Conservation (phyloP, 495 filamentous ascomycete species). For the Glarea lozoyensis region DNA sequence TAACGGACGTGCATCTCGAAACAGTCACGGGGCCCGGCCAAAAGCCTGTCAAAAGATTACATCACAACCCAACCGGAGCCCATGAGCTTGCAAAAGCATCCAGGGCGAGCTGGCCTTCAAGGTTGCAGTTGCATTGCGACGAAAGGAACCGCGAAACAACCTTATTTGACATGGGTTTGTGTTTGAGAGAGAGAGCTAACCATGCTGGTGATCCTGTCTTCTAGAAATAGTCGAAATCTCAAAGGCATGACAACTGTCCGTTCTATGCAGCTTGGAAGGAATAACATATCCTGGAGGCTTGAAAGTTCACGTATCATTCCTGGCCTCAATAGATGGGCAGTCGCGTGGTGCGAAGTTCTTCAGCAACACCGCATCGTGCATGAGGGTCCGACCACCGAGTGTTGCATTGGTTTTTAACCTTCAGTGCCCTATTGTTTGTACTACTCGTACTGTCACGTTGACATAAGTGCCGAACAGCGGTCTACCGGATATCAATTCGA, state of each 20-base stretch:
- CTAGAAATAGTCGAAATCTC: background rate
- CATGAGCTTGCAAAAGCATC: background rate
- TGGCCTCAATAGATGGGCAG: background rate
- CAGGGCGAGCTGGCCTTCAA: too few species aligned
- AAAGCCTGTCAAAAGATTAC: background rate
- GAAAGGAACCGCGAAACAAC: background rate
- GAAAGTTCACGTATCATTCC: too few species aligned
- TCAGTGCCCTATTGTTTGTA: too few species aligned
- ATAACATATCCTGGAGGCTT: too few species aligned
- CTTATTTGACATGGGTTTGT: background rate
- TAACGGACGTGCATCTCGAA: slow-evolving; percentile 7
- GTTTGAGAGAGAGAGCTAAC: background rate
- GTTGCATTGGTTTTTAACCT: background rate
- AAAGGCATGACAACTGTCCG: background rate
- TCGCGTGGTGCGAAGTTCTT: background rate
- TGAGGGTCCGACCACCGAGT: background rate
- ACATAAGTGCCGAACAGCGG: slow-evolving; percentile 5
- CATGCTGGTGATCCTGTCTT: background rate
- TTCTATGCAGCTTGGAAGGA: background rate
- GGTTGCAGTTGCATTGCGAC: background rate
- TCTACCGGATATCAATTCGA: background rate
- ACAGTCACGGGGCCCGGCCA: slow-evolving; percentile 3
- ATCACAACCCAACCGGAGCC: background rate
- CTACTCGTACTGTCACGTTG: background rate
- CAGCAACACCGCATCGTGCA: too few species aligned